Conservation (phyloP, 192 early-diverging fungal genomes). For the Coemansia sp. region DNA sequence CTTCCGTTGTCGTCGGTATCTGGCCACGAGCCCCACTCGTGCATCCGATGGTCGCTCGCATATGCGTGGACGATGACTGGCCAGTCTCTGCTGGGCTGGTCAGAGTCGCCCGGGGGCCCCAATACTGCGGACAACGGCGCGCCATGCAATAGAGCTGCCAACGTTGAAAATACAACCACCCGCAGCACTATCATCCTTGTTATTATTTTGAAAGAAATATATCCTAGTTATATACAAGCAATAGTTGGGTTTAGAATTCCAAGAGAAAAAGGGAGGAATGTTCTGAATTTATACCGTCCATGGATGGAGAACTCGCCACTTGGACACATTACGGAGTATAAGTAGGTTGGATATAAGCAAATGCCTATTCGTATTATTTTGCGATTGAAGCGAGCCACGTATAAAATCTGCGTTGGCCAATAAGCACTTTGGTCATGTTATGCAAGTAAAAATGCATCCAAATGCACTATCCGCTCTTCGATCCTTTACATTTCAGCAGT, state of each 20-base stretch:
- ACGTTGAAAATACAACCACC: neutral
- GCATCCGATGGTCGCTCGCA: neutral
- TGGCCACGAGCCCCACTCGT: neutral
- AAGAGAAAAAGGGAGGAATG: neutral
- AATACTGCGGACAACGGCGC: constrained; percentile 7
- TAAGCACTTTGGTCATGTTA: neutral
- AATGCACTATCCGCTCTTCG: neutral
- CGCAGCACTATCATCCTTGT: neutral
- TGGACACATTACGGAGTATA: neutral
- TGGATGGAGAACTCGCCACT: too few relatives aligned
- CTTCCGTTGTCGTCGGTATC: neutral
- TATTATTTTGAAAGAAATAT: neutral
- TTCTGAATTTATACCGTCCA: neutral
- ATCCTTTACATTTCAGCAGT: neutral
- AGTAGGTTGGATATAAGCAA: neutral
- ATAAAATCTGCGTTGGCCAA: neutral
- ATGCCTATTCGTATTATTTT: neutral
- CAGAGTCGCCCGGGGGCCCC: constrained; percentile 13
- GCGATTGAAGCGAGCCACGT: constrained; percentile 1
- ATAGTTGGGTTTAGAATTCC: neutral
- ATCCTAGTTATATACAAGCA: constrained; percentile 1
- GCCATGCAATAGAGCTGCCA: neutral
- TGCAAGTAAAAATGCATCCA: neutral
- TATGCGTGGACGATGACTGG: constrained; percentile 31
- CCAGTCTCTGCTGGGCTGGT: constrained; percentile 43